phyloP scores from a whole-genome alignment of 2,329 filamentous ascomycete genomes.

The Colletotrichum cordylinicola region DNA sequence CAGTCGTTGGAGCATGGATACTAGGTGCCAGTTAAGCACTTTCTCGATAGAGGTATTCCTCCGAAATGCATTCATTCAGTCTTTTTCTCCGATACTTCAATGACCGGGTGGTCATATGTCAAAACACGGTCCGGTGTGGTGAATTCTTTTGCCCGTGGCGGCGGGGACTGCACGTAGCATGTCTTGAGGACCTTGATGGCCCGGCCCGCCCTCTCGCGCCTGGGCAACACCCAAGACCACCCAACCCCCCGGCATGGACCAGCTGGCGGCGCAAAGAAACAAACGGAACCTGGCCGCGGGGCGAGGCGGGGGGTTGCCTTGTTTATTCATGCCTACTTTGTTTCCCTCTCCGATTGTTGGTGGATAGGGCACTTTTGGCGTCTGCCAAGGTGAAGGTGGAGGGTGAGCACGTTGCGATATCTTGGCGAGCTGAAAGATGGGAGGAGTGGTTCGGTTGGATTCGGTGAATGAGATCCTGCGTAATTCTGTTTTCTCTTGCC shows the following conservation, averaged over 20 bases:
- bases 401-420: neutral
- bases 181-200: constrained; percentile 18
- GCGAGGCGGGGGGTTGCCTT: neutral
- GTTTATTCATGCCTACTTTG: neutral
- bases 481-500: neutral
- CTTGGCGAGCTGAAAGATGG: constrained; percentile 5
- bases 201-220: constrained; percentile 11
- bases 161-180: neutral
- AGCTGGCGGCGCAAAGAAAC: neutral
- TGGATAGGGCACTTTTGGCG: neutral
- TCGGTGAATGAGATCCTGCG: neutral
- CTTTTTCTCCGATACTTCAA: neutral
- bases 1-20: neutral
- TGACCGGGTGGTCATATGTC: neutral
- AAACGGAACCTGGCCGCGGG: neutral
- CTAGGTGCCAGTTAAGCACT: neutral
- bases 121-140: neutral
- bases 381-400: neutral
- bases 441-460: neutral
- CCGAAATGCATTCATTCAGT: neutral
- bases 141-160: neutral
- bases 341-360: neutral
- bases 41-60: neutral
- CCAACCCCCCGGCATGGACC: neutral
- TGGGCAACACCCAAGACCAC: neutral